Percentiles rank a stretch among this genome's conserved stretches.
Conservation (phyloP, 2,329 filamentous ascomycete species). For the Penicillium sp. region DNA sequence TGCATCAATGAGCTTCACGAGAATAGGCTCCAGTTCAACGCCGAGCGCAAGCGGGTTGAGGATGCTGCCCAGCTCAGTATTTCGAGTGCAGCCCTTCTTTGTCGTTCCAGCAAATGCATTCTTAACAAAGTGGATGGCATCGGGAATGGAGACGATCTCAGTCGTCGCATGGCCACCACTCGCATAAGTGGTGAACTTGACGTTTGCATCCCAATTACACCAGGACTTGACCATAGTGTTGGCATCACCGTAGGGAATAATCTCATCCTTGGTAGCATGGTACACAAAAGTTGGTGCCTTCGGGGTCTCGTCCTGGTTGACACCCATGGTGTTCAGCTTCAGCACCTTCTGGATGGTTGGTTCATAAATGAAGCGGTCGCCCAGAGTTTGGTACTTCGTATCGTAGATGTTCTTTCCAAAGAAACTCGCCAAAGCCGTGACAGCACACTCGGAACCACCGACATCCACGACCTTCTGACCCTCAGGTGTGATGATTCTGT, state of each 20-base stretch:
- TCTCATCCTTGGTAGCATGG: slow-evolving; percentile 25
- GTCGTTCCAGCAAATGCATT: slow-evolving; percentile 26
- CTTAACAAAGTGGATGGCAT: slow-evolving; percentile 23
- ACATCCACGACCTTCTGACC: slow-evolving; percentile 19
- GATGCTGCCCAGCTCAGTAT: slow-evolving; percentile 19
- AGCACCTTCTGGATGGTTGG: slow-evolving; percentile 15
- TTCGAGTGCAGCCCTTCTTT: slow-evolving; percentile 18
- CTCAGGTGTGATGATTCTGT: slow-evolving; percentile 17
- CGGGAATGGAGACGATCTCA: slow-evolving; percentile 21
- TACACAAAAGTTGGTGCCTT: slow-evolving; percentile 28
- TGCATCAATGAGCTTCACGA: slow-evolving; percentile 21
- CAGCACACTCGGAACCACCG: slow-evolving; percentile 18
- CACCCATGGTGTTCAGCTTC: slow-evolving; percentile 20
- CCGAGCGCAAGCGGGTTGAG: slow-evolving; percentile 26
- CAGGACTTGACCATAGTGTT: slow-evolving; percentile 21
- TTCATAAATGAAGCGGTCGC: slow-evolving; percentile 13
- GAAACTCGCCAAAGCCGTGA: slow-evolving; percentile 18
- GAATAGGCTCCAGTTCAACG: slow-evolving; percentile 22
- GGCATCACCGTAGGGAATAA: slow-evolving; percentile 26
- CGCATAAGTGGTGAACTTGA: slow-evolving; percentile 26
- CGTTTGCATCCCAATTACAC: slow-evolving; percentile 21
- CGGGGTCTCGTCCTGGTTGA: slow-evolving; percentile 21
- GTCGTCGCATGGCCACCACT: slow-evolving; percentile 27
- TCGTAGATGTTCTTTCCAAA: slow-evolving; percentile 22
- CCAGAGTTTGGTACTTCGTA: slow-evolving; percentile 23